These are phyloP conservation scores for Podila verticillata DNA, from an alignment of 192 early-diverging fungal genomes.

Conservation along the genomic window DNA sequence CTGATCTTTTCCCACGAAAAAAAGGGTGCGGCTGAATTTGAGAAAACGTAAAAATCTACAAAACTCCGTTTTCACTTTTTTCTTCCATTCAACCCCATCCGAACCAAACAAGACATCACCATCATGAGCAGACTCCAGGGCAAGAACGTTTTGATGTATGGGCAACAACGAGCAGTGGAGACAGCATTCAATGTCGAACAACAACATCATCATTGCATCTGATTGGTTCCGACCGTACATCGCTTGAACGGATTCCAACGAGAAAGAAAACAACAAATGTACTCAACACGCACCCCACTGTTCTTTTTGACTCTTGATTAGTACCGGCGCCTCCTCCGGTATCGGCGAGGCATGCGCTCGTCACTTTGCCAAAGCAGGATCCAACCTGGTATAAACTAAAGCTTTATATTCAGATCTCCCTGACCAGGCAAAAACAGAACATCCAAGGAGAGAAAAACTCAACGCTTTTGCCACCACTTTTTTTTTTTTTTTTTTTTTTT, in stretches of 20 bases:
- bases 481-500: not conserved
- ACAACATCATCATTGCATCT: not conserved
- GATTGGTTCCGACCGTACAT: not conserved
- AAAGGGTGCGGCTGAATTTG: too few species aligned
- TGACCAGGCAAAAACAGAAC: not conserved
- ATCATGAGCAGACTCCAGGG: slow-evolving; percentile 37
- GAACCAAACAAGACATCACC: not conserved
- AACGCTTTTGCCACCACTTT: not conserved
- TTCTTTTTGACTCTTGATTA: slow-evolving; percentile 18
- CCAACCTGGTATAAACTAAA: slow-evolving; percentile 58
- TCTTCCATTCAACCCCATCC: slow-evolving; percentile 1
- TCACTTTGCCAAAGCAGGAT: slow-evolving; percentile 71
- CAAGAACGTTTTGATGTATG: slow-evolving; percentile 40
- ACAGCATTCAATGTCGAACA: not conserved
- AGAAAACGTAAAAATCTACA: too few species aligned
- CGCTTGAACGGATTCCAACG: not conserved
- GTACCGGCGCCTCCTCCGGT: slow-evolving; percentile 75
- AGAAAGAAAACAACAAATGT: not conserved
- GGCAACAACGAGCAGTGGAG: not conserved
- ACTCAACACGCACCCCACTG: not conserved
- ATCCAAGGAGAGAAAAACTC: not conserved
- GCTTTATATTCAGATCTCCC: not conserved
- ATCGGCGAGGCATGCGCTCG: slow-evolving; percentile 78
- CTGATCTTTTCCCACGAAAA: too few species aligned
- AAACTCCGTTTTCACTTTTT: not conserved